Conservation (phyloP, 1,284 basidiomycete genomes). For the Pterulicium gracile region DNA sequence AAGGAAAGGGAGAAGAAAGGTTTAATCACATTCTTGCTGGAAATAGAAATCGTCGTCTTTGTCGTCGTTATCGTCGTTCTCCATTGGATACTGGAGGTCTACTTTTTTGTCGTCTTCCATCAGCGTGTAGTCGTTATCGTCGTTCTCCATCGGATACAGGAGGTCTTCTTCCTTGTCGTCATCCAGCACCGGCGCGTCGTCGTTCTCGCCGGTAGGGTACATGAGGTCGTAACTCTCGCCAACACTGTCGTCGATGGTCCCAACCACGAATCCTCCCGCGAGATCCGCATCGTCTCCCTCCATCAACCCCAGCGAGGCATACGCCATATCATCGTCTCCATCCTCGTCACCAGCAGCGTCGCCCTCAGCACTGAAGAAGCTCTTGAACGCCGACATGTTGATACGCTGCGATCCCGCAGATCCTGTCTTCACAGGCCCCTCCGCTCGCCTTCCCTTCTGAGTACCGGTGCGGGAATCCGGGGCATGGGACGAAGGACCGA, state of each 20-base stretch:
- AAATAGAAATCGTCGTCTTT: neutral
- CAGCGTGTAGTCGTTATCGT: no score
- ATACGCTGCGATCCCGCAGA: neutral
- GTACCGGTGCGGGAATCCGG: no score
- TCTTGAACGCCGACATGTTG: neutral
- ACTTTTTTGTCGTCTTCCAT: neutral
- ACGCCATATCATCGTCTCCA: neutral
- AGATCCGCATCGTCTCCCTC: neutral
- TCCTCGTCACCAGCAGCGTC: neutral
- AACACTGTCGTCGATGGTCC: neutral
- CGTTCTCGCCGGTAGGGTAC: no score
- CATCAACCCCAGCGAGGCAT: neutral
- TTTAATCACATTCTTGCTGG: slow-evolving; percentile 1
- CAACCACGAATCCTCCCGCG: neutral
- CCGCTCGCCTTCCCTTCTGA: no score
- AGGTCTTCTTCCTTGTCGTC: neutral
- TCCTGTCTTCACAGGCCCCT: neutral
- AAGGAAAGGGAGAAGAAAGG: neutral
- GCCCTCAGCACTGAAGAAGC: neutral
- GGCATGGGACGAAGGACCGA: neutral
- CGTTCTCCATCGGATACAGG: neutral
- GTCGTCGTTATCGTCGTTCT: neutral
- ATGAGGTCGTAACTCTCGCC: no score
- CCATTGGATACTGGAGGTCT: neutral
- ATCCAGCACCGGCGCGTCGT: no score